Percentiles rank a stretch among this genome's conserved stretches.
phyloP scores from a whole-genome alignment of 106 monocot species.

The Dioscorea alata region DNA sequence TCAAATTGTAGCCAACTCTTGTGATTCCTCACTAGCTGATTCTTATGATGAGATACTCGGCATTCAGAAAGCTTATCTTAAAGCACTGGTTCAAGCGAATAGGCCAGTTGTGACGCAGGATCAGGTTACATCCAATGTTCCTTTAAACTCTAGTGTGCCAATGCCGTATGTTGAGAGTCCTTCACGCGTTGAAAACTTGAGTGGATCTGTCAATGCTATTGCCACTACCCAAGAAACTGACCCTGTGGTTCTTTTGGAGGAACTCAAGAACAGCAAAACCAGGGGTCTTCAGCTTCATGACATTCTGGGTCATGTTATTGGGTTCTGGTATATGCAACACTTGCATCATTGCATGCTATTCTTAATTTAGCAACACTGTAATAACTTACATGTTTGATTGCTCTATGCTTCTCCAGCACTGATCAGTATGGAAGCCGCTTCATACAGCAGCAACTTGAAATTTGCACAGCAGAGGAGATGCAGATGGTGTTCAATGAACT shows the following conservation, averaged over 20 bases:
- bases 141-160: slow-evolving; percentile 41
- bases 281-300: slow-evolving; percentile 84
- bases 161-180: slow-evolving; percentile 41
- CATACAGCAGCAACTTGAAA: slow-evolving; percentile 87
- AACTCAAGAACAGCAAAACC: slow-evolving; percentile 90
- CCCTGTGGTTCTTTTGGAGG: slow-evolving; percentile 71
- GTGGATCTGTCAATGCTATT: slow-evolving; percentile 24
- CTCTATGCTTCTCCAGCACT: slow-evolving; percentile 37
- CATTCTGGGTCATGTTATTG: slow-evolving; percentile 88
- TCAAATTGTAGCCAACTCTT: slow-evolving; percentile 25
- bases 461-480: slow-evolving; percentile 60
- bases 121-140: slow-evolving; percentile 50
- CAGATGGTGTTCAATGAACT: slow-evolving; percentile 74
- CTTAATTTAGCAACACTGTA: not conserved
- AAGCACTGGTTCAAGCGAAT: slow-evolving; percentile 43
- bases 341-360: not conserved
- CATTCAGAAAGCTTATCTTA: slow-evolving; percentile 59
- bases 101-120: slow-evolving; percentile 45
- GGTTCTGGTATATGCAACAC: slow-evolving; percentile 63
- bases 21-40: slow-evolving; percentile 35
- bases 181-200: slow-evolving; percentile 51
- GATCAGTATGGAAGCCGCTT: slow-evolving; percentile 89
- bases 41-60: slow-evolving; percentile 48
- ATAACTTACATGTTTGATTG: not conserved
- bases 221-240: slow-evolving; percentile 46